Evolutionary conservation across 768 basidiomycete genomes (phyloP), one percentile per base, ranked within the genome.

Genomic region (Trametes gibbosa): DNA sequence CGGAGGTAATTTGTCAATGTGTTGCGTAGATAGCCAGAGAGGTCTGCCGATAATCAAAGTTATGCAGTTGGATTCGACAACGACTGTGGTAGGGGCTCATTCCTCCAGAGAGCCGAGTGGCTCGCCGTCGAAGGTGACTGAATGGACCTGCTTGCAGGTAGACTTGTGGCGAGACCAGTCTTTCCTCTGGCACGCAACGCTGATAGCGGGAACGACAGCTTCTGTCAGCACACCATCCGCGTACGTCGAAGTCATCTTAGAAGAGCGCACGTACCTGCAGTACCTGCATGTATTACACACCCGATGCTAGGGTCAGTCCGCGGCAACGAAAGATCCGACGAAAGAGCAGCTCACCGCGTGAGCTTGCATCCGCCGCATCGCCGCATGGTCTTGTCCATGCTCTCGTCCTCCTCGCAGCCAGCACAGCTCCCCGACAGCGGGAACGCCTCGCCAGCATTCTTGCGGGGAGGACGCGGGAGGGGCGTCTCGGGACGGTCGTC

Each of bases 81-180:
- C n/a, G n/a, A 19, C 3, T 13, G 19, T 19, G 12, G 8, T 13
- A 3, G 41, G 3, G n/a, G 41, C 17, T n/a, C 3, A 19, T 16
- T 19, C 45, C 53, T 50, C 25, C 29, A 32, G 29, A 10, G 29
- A 5, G 29, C 10, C 29, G 29, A 32, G 10, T 32, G 29, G 29
- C 29, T n/a, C n/a, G n/a, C 29, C 24, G 4, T 51, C 50, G 16
- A 59, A 63, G n/a, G 25, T 48, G 0, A 61, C 59, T 4, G 55
- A 56, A 29, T 47, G 39, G 24, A 61, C 37, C 25, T 40, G 24
- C 19, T 63, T 63, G 53, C 65, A 66, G 25, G 50, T 49, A 3
- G 16, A 3, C 40, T 66, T 62, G 55, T 66, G 65, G 8, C 65
- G 42, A 6, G 45, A 41, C 65, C 62, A 63, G 27, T 66, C 65